phyloP scores from a whole-genome alignment of 2,329 filamentous ascomycete species.

The Colletotrichum navitas region DNA sequence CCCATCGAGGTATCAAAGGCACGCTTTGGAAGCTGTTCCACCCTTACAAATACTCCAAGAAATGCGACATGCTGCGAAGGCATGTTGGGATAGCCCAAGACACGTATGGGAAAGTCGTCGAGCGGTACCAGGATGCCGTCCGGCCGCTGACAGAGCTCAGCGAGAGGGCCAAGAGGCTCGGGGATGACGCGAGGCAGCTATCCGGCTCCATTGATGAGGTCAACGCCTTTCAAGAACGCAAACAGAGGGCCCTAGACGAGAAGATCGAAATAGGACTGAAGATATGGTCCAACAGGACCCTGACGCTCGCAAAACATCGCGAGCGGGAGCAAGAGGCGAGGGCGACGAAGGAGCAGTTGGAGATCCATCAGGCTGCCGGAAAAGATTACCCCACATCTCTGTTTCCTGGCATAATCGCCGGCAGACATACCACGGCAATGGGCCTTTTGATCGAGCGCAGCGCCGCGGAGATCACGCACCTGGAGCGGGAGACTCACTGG shows the following conservation, averaged over 20 bases:
- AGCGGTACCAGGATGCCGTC: background rate
- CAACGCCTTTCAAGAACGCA: background rate
- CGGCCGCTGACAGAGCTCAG: background rate
- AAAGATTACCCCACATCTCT: background rate
- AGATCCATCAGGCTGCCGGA: background rate
- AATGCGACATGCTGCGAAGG: background rate
- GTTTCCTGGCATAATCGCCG: too few species aligned
- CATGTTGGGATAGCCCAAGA: background rate
- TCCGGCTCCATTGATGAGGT: background rate
- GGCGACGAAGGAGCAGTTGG: background rate
- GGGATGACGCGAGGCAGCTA: background rate
- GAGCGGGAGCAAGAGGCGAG: background rate
- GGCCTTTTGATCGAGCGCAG: background rate
- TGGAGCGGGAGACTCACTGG: background rate
- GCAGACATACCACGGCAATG: background rate
- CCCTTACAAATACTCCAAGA: background rate
- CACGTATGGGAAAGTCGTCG: background rate
- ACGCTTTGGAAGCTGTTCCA: background rate
- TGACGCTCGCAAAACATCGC: background rate
- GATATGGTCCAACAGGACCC: background rate
- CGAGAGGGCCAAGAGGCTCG: background rate
- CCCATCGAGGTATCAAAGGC: background rate
- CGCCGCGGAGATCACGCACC: too few species aligned
- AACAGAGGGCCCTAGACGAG: background rate
- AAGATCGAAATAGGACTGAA: background rate